A percentile compares a stretch with the other conserved stretches of the same genome.
These are phyloP conservation scores for Aciculosporium take DNA, from an alignment of 2,329 filamentous ascomycete genomes.

Conservation along the genomic window DNA sequence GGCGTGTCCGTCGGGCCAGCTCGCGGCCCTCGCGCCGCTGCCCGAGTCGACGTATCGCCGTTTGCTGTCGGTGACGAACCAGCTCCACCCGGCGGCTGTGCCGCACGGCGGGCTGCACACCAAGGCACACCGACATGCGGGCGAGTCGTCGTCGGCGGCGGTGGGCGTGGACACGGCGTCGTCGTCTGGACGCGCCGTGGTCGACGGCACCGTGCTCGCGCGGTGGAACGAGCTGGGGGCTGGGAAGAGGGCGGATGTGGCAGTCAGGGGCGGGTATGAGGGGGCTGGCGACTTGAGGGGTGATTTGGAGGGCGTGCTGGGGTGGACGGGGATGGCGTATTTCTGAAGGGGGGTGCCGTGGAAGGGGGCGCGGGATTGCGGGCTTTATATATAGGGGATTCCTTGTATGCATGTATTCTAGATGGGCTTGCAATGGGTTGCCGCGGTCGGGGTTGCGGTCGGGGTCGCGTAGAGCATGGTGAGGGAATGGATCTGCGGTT, in stretches of 20 bases:
- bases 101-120: conserved; percentile 73
- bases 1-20: conserved; percentile 58
- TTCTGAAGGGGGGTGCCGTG: not conserved
- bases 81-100: conserved; percentile 62
- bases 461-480: no score
- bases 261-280: conserved; percentile 54
- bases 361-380: no score
- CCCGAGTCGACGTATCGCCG: conserved; percentile 72
- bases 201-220: conserved; percentile 65
- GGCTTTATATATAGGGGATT: no score
- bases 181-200: conserved; percentile 48
- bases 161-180: conserved; percentile 40
- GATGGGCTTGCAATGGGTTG: no score
- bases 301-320: conserved; percentile 51
- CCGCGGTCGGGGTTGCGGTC: no score
- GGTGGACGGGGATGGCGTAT: conserved; percentile 48
- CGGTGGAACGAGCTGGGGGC: conserved; percentile 65
- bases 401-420: not conserved
- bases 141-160: conserved; percentile 23
- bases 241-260: conserved; percentile 56
- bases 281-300: conserved; percentile 52
- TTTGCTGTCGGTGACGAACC: conserved; percentile 65
- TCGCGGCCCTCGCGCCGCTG: conserved; percentile 65
- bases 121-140: conserved; percentile 52
- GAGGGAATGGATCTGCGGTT: no score